Percentiles rank a stretch among this genome's conserved stretches.
Evolutionary conservation across 352 stramenopile genomes (phyloP).

Genomic region (Globisporangium yorkense): DNA sequence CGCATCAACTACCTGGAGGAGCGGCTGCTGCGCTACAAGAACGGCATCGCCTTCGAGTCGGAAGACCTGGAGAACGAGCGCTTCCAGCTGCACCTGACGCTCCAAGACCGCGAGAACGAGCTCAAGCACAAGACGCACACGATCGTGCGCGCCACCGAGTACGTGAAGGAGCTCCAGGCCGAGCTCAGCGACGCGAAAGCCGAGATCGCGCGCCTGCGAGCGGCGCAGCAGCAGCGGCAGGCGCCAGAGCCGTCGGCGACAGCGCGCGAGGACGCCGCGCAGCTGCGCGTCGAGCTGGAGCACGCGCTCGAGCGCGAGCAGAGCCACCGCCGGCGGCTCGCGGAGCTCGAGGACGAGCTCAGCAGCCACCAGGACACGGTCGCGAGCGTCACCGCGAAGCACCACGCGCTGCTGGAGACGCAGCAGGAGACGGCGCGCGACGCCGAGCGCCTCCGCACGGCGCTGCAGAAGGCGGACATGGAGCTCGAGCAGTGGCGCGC

Average conservation of each 20-base stretch:
- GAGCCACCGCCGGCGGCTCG: conserved; percentile 15
- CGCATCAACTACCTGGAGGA: conserved; percentile 41
- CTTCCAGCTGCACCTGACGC: conserved; percentile 41
- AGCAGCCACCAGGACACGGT: conserved; percentile 23
- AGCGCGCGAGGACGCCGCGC: conserved; percentile 13
- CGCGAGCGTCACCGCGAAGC: conserved; percentile 16
- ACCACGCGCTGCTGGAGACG: conserved; percentile 31
- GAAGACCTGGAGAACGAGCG: conserved; percentile 62
- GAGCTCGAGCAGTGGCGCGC: conserved; percentile 42
- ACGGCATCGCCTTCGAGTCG: conserved; percentile 50
- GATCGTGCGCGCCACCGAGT: conserved; percentile 53
- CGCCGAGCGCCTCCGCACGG: conserved; percentile 29
- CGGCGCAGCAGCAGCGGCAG: conserved; percentile 22
- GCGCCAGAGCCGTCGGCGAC: conserved; percentile 4
- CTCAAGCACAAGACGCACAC: conserved; percentile 48
- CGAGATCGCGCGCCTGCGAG: conserved; percentile 18
- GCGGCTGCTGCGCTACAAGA: conserved; percentile 51
- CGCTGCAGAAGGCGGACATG: conserved; percentile 36
- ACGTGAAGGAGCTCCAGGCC: conserved; percentile 47
- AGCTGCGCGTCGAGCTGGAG: conserved; percentile 31
- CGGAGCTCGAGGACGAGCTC: conserved; percentile 37
- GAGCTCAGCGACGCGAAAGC: conserved; percentile 27
- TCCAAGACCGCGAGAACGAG: conserved; percentile 64
- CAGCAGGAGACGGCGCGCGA: conserved; percentile 23
- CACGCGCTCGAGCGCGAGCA: conserved; percentile 27